A percentile compares a stretch with the other conserved stretches of the same genome.
Conservation (phyloP, 1,284 basidiomycete species). For the Heterobasidion irregulare region DNA sequence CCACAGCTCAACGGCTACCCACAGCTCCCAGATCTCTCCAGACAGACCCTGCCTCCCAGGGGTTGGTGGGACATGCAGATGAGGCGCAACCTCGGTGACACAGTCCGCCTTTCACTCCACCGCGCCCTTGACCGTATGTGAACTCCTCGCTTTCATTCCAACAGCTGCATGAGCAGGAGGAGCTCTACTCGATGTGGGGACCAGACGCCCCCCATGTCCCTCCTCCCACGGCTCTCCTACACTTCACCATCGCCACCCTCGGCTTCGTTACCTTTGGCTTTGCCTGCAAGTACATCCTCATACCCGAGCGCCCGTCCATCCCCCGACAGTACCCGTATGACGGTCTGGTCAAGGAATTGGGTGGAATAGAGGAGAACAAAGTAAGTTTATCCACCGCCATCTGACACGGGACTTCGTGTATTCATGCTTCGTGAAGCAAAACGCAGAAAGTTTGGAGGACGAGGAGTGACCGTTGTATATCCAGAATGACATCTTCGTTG, state of each 20-base stretch:
- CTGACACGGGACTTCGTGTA: no score
- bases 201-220: slow-evolving; percentile 63
- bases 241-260: slow-evolving; percentile 51
- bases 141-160: slow-evolving; percentile 2
- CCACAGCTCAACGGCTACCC: slow-evolving; percentile 73
- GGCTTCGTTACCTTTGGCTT: slow-evolving; percentile 55
- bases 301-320: slow-evolving; percentile 53
- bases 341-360: slow-evolving; percentile 66
- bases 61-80: slow-evolving; percentile 83
- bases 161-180: slow-evolving; percentile 80
- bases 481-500: no score
- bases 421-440: slow-evolving; percentile 6
- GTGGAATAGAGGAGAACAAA: slow-evolving; percentile 68
- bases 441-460: slow-evolving; percentile 13
- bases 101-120: slow-evolving; percentile 41
- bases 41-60: slow-evolving; percentile 56
- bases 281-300: slow-evolving; percentile 39
- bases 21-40: slow-evolving; percentile 62
- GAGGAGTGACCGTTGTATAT: slow-evolving; percentile 11
- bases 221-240: slow-evolving; percentile 49
- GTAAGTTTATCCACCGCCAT: slow-evolving; percentile 22
- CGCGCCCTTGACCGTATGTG: not conserved
- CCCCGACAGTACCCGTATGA: slow-evolving; percentile 67
- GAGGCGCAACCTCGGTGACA: slow-evolving; percentile 81
- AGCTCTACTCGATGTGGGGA: slow-evolving; percentile 83